A percentile compares a stretch with the other conserved stretches of the same genome.
Evolutionary conservation across 495 filamentous ascomycete species (phyloP).

Genomic region (Astrothelium subdiscretum): DNA sequence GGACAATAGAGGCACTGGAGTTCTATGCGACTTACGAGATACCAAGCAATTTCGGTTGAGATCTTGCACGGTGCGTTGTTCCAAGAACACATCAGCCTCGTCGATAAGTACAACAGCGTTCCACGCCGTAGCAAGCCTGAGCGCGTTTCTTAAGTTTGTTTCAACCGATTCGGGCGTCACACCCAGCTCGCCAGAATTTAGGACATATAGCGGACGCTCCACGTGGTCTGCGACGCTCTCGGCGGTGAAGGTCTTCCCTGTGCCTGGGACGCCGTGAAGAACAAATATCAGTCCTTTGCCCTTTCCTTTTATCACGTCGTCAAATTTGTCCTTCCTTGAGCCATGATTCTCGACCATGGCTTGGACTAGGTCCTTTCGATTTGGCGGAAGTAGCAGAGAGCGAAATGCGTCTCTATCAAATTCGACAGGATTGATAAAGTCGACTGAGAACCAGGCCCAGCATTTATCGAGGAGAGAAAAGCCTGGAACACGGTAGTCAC

Average conservation of each 20-base stretch:
- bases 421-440: neutral
- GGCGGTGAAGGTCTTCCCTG: slow-evolving; percentile 10
- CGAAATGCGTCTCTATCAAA: neutral
- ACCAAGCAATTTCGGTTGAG: slow-evolving; percentile 9
- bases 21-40: neutral
- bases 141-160: slow-evolving; percentile 4
- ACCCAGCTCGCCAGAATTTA: slow-evolving; percentile 12
- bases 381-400: neutral
- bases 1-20: neutral
- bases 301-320: neutral
- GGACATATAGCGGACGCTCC: slow-evolving; percentile 13
- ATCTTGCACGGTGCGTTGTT: slow-evolving; percentile 9
- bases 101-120: slow-evolving; percentile 11
- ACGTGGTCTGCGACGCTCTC: slow-evolving; percentile 14
- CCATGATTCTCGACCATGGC: neutral
- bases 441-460: neutral
- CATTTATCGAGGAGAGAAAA: neutral
- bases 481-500: neutral
- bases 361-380: neutral
- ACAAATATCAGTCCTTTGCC: neutral
- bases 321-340: neutral
- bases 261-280: neutral
- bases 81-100: slow-evolving; percentile 13
- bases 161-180: slow-evolving; percentile 1
- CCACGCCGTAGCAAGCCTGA: slow-evolving; percentile 11